phyloP scores from a whole-genome alignment of 2,329 filamentous ascomycete genomes.

The Colletotrichum sp. region DNA sequence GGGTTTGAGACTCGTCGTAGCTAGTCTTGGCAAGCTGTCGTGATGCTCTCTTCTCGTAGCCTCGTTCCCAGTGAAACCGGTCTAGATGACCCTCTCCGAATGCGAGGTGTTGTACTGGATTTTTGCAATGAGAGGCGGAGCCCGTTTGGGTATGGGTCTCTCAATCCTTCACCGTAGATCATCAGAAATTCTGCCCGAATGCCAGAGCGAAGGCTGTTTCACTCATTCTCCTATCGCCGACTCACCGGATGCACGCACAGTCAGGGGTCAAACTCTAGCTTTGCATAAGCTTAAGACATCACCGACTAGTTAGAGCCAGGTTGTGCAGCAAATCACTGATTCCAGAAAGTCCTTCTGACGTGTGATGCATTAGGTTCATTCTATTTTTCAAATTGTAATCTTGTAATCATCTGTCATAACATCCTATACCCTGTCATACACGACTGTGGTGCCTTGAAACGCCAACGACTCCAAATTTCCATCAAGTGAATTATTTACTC shows the following conservation, averaged over 20 bases:
- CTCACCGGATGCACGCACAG: neutral
- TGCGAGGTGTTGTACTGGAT: neutral
- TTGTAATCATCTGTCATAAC: neutral
- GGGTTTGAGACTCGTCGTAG: neutral
- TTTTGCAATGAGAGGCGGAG: neutral
- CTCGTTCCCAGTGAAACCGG: neutral
- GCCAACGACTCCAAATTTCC: neutral
- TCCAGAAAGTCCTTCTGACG: neutral
- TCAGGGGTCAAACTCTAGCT: neutral
- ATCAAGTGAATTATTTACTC: neutral
- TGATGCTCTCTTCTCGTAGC: neutral
- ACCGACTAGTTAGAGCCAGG: neutral
- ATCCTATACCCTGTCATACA: neutral
- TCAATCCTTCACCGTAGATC: neutral
- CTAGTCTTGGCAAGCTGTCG: neutral
- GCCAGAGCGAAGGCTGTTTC: neutral
- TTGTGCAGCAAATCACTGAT: neutral
- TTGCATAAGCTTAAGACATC: neutral
- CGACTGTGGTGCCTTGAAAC: constrained; percentile 3
- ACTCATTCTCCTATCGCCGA: neutral
- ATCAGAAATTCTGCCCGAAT: neutral
- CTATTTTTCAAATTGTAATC: neutral
- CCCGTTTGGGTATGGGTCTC: neutral
- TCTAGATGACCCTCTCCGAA: neutral
- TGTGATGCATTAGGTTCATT: neutral